Evolutionary conservation across 192 early-diverging fungal species (phyloP), one percentile per base, ranked within the genome.

Genomic region (Geosiphon pyriformis): DNA sequence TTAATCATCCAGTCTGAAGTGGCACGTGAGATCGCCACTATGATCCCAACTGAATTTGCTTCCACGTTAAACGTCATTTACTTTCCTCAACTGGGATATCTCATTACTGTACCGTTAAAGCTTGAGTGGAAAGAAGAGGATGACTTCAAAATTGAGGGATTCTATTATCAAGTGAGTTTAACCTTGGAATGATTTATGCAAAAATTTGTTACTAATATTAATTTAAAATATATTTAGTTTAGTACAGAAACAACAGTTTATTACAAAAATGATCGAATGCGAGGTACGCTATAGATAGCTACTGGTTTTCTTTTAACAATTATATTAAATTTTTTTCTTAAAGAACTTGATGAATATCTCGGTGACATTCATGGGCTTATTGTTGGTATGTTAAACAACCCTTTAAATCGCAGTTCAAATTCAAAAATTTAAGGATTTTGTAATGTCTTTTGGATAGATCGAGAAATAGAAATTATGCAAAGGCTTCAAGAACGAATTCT

Each of bases 311-410:
- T n/a, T 48, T 48, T 48, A 48, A n/a, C 47, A n/a, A 48, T 48
- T 48, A 48, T 48, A 48, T 15, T n/a, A 12, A 20, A n/a, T n/a
- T 54, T 54, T n/a, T 54, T 7, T 54, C 20, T 59, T 30, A 26
- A 73, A 88, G 88, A 87, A 35, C 73, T 97, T 15, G 94, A 97
- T 63, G 77, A 85, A 49, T 77, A 78, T 17, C 70, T 92, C 7
- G 93, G 94, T 3, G 94, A 97, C 59, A 84, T 97, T 17, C 90
- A 92, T 69, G 86, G 85, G 2, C 76, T 90, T 32, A 89, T 95
- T 63, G 85, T 88, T 26, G 85, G 87, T 81, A 77, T 61, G 79
- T n/a, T 26, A 15, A 20, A 27, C 31, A 4, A 17, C 8, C 20
- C n/a, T 46, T 26, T 29, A 8, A 31, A 30, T 12, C 1, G 32